These are phyloP conservation scores for Dissophora ornata DNA, from an alignment of 192 early-diverging fungal genomes.

Conservation along the genomic window DNA sequence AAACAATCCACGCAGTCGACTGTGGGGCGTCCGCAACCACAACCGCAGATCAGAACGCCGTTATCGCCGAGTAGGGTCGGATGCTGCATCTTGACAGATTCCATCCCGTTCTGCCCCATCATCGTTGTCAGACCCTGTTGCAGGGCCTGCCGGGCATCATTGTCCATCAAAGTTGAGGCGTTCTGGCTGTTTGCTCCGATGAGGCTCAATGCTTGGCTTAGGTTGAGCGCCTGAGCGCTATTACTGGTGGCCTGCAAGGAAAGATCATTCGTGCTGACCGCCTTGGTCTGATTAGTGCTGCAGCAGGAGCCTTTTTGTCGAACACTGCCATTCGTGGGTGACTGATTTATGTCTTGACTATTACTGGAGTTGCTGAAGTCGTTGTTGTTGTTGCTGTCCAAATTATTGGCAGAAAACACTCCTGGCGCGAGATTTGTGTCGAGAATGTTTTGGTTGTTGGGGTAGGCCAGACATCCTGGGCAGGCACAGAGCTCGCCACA, in stretches of 20 bases:
- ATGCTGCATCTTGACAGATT: conserved; percentile 50
- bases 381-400: not conserved
- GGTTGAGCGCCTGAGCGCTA: conserved; percentile 6
- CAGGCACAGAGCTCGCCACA: conserved; percentile 50
- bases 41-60: conserved; percentile 44
- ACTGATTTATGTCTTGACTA: not conserved
- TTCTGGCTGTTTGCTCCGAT: conserved; percentile 29
- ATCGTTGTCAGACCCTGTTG: conserved; percentile 11
- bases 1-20: conserved; percentile 51
- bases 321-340: not conserved
- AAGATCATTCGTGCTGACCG: not conserved
- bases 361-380: not conserved
- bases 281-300: not conserved
- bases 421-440: not conserved
- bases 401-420: not conserved
- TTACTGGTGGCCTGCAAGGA: not conserved
- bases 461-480: conserved; percentile 49
- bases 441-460: conserved; percentile 24
- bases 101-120: conserved; percentile 13
- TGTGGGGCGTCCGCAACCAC: conserved; percentile 46
- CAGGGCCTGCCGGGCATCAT: conserved; percentile 15
- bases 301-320: conserved; percentile 23
- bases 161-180: conserved; percentile 10
- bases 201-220: conserved; percentile 33
- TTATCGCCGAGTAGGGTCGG: conserved; percentile 35